Evolutionary conservation across 495 filamentous ascomycete genomes (phyloP).

Genomic region (Tetracladium setigerum): DNA sequence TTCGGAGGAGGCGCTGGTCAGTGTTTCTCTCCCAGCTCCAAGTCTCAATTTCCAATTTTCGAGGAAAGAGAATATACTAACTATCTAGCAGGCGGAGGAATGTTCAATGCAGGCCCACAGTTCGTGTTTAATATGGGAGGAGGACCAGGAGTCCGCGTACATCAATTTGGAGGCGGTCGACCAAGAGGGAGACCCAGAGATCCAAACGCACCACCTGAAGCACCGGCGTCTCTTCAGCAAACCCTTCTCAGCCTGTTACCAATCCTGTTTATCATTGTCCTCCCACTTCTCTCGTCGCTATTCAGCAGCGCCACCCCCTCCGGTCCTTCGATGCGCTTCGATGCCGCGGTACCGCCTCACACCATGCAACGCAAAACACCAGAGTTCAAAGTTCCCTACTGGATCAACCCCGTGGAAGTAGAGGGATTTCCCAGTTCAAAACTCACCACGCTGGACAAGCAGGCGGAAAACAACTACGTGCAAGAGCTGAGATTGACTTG

Average conservation of each 20-base stretch:
- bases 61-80: conserved; percentile 16
- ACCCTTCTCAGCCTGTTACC: conserved; percentile 66
- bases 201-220: conserved; percentile 46
- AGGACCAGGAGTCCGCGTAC: conserved; percentile 73
- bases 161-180: conserved; percentile 69
- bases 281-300: conserved; percentile 76
- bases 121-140: conserved; percentile 91
- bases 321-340: conserved; percentile 65
- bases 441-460: conserved; percentile 64
- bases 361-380: conserved; percentile 66
- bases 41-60: conserved; percentile 29
- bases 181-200: conserved; percentile 66
- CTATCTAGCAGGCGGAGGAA: conserved; percentile 29
- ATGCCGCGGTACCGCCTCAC: conserved; percentile 56
- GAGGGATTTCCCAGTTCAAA: conserved; percentile 57
- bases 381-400: conserved; percentile 70
- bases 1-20: conserved; percentile 71
- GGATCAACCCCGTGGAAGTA: conserved; percentile 70
- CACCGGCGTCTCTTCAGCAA: conserved; percentile 40
- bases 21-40: conserved; percentile 50
- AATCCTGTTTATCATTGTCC: conserved; percentile 78
- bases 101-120: conserved; percentile 66
- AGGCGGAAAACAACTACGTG: conserved; percentile 67
- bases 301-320: conserved; percentile 55
- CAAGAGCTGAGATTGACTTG: conserved; percentile 58